Percentiles rank a stretch among this genome's conserved stretches.
Conservation (phyloP, 1,284 basidiomycete genomes). For the Cutaneotrichosporon sp. region DNA sequence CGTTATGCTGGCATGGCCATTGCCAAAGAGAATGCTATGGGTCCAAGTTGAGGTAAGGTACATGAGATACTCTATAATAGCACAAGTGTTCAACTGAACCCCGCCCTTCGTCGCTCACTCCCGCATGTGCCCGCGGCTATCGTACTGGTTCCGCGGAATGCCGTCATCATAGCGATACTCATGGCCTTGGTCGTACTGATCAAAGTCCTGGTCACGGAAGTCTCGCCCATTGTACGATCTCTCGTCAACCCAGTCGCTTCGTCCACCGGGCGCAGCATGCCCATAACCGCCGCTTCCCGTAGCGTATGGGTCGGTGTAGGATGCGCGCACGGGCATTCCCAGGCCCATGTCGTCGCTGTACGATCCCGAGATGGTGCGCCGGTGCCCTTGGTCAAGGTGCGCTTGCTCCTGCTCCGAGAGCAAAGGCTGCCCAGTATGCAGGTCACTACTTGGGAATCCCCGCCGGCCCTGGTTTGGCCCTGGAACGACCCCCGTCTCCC, state of each 20-base stretch:
- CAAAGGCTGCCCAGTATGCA: background rate
- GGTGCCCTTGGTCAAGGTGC: background rate
- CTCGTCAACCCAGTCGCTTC: conserved; percentile 1
- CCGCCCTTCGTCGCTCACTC: too few relatives aligned
- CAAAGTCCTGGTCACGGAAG: background rate
- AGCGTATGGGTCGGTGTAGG: conserved; percentile 2
- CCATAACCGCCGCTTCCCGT: background rate
- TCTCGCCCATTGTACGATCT: background rate
- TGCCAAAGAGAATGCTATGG: too few relatives aligned
- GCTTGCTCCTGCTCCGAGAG: background rate
- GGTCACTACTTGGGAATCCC: background rate
- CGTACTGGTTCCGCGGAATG: background rate
- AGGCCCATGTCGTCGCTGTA: conserved; percentile 1
- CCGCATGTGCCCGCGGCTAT: too few relatives aligned
- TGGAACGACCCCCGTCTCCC: too few relatives aligned
- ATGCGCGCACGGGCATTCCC: background rate
- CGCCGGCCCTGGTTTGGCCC: background rate
- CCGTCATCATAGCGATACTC: background rate
- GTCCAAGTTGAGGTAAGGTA: too few relatives aligned
- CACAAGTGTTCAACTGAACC: too few relatives aligned
- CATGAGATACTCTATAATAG: too few relatives aligned
- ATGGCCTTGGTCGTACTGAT: background rate
- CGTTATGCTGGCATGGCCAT: too few relatives aligned
- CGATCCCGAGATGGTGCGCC: background rate
- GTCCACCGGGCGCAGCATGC: too few relatives aligned